Evolutionary conservation across 495 filamentous ascomycete species (phyloP).

Genomic region (Hypoxylon trugodes): DNA sequence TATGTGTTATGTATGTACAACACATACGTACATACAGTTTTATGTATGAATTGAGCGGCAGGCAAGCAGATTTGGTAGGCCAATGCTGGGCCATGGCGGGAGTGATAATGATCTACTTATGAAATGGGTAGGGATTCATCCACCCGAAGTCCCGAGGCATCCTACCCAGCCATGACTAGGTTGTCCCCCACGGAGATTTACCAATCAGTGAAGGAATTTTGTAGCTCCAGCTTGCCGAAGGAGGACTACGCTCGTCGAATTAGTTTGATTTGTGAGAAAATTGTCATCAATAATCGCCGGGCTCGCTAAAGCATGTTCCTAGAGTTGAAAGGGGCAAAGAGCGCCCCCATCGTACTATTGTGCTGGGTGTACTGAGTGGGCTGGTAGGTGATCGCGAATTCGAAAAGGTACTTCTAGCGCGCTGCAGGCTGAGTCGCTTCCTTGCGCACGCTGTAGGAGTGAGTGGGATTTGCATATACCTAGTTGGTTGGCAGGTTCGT

Average conservation of each 20-base stretch:
- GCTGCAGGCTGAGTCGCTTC: slow-evolving; percentile 7
- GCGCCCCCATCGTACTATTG: slow-evolving; percentile 12
- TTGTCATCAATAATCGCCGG: slow-evolving; percentile 33
- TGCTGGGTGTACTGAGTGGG: too few relatives aligned
- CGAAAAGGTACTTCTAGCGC: too few relatives aligned
- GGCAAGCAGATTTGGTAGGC: not conserved
- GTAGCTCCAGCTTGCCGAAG: slow-evolving; percentile 29
- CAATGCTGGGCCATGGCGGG: slow-evolving; percentile 7
- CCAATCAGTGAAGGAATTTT: slow-evolving; percentile 20
- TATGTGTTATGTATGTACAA: slow-evolving; percentile 1
- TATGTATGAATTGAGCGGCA: too few relatives aligned
- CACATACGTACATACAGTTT: slow-evolving; percentile 2
- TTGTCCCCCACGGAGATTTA: slow-evolving; percentile 21
- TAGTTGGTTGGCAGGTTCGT: not conserved
- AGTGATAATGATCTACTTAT: slow-evolving; percentile 28
- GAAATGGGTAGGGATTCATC: slow-evolving; percentile 27
- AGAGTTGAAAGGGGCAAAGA: slow-evolving; percentile 4
- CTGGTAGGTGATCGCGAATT: too few relatives aligned
- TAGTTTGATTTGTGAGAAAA: slow-evolving; percentile 36
- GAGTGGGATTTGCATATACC: not conserved
- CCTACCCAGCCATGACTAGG: slow-evolving; percentile 18
- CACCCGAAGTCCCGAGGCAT: slow-evolving; percentile 36
- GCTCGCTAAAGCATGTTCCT: slow-evolving; percentile 11
- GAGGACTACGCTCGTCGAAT: slow-evolving; percentile 20
- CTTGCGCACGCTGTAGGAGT: not conserved